Percentiles rank a stretch among this genome's conserved stretches.
Conservation (phyloP, 164 flowering plant genomes). For the Brasenia schreberi region DNA sequence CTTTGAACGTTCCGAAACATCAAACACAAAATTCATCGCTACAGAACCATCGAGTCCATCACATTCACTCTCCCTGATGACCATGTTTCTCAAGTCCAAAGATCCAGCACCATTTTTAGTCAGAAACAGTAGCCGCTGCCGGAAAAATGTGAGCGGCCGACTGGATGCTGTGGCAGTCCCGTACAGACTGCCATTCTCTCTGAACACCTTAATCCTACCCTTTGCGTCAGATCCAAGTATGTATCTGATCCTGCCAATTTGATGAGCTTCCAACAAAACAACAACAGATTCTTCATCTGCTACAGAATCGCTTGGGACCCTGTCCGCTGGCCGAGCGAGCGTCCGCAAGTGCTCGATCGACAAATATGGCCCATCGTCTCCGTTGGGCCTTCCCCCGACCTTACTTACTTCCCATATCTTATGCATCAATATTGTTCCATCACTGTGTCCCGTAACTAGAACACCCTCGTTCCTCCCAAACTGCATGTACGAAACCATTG, state of each 20-base stretch:
- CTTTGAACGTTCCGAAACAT: conserved; percentile 72
- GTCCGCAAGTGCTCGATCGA: conserved; percentile 34
- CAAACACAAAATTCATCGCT: conserved; percentile 62
- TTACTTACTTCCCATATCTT: conserved; percentile 47
- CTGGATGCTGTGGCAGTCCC: conserved; percentile 47
- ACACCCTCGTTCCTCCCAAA: conserved; percentile 67
- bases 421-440: conserved; percentile 55
- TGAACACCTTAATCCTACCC: conserved; percentile 55
- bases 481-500: conserved; percentile 70
- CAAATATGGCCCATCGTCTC: conserved; percentile 60
- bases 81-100: conserved; percentile 84
- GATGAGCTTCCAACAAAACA: conserved; percentile 67
- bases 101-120: conserved; percentile 90
- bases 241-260: conserved; percentile 66
- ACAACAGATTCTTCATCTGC: conserved; percentile 19
- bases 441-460: conserved; percentile 68
- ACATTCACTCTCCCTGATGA: conserved; percentile 62
- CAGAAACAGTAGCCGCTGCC: conserved; percentile 82
- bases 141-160: conserved; percentile 71
- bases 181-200: conserved; percentile 54
- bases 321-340: conserved; percentile 17
- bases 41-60: conserved; percentile 75
- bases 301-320: neutral
- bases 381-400: conserved; percentile 11
- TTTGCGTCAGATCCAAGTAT: conserved; percentile 40